phyloP scores from a whole-genome alignment of 2,329 filamentous ascomycete species.

The Epichloe glyceriae region DNA sequence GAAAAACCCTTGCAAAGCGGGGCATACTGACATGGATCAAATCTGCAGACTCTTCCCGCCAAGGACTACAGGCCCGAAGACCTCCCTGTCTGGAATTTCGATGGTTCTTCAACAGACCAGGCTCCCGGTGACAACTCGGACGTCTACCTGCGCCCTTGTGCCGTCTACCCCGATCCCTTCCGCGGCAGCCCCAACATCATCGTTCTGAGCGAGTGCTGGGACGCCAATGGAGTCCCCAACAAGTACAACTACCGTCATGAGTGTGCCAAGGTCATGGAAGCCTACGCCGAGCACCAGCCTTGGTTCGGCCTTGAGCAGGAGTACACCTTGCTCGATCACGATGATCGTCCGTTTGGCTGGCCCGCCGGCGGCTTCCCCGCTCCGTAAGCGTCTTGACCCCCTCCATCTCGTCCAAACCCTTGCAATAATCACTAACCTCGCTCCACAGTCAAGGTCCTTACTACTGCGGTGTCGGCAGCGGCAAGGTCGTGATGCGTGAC shows the following conservation, averaged over 20 bases:
- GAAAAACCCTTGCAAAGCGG: background rate
- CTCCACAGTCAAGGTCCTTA: slow-evolving; percentile 23
- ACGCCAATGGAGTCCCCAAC: slow-evolving; percentile 87
- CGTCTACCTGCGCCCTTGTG: slow-evolving; percentile 86
- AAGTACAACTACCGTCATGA: slow-evolving; percentile 98
- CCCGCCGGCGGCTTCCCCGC: slow-evolving; percentile 66
- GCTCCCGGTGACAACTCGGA: slow-evolving; percentile 93
- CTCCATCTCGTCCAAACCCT: too few relatives aligned
- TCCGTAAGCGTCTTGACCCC: slow-evolving; percentile 30
- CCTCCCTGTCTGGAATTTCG: slow-evolving; percentile 43
- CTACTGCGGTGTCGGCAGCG: slow-evolving; percentile 85
- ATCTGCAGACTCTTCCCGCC: slow-evolving; percentile 34
- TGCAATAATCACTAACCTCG: slow-evolving; percentile 9
- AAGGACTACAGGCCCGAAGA: slow-evolving; percentile 37
- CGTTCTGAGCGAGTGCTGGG: slow-evolving; percentile 90
- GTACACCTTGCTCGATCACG: slow-evolving; percentile 67
- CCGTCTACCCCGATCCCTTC: slow-evolving; percentile 87
- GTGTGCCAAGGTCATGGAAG: slow-evolving; percentile 77
- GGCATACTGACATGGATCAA: background rate
- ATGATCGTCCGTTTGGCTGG: slow-evolving; percentile 76
- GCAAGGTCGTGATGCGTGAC: slow-evolving; percentile 95
- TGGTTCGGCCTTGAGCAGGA: slow-evolving; percentile 99
- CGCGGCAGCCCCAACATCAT: slow-evolving; percentile 82
- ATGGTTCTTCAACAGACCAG: slow-evolving; percentile 81
- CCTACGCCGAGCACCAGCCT: slow-evolving; percentile 67